A percentile compares a stretch with the other conserved stretches of the same genome.
Evolutionary conservation across 345 rosid genomes (phyloP).

Genomic region (Trapa incisa): DNA sequence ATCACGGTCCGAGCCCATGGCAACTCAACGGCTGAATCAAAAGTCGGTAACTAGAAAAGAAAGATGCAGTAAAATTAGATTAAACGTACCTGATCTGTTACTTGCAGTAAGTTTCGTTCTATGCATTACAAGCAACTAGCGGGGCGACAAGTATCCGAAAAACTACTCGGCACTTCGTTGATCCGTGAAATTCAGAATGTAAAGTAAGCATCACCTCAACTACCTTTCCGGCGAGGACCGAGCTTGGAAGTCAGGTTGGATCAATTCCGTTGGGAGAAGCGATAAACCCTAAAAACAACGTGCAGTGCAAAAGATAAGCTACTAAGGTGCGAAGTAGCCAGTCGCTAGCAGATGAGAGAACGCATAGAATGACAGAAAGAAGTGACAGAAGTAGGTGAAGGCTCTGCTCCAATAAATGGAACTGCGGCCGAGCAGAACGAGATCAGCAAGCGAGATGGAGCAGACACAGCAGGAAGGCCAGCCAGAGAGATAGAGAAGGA

Average conservation of each 20-base stretch:
- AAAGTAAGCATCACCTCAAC: neutral
- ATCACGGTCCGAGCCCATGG: constrained; percentile 33
- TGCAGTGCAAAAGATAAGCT: neutral
- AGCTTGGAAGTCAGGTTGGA: neutral
- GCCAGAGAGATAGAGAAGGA: no score
- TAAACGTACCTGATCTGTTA: neutral
- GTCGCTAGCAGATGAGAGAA: neutral
- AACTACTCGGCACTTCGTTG: neutral
- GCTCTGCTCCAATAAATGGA: no score
- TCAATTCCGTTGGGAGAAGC: neutral
- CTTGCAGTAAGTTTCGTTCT: neutral
- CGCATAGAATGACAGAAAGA: neutral
- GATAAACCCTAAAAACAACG: neutral
- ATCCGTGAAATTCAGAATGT: neutral
- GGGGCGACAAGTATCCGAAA: neutral
- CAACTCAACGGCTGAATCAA: neutral
- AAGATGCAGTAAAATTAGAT: neutral
- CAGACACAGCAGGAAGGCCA: no score
- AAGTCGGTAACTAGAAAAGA: neutral
- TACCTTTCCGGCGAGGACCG: neutral
- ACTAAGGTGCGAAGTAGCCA: neutral
- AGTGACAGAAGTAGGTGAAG: neutral
- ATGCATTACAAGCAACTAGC: neutral
- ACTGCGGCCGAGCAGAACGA: no score
- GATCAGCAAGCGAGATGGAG: no score